Percentiles rank a stretch among this genome's conserved stretches.
phyloP scores from a whole-genome alignment of 1,284 basidiomycete genomes.

The Ustilago nuda region DNA sequence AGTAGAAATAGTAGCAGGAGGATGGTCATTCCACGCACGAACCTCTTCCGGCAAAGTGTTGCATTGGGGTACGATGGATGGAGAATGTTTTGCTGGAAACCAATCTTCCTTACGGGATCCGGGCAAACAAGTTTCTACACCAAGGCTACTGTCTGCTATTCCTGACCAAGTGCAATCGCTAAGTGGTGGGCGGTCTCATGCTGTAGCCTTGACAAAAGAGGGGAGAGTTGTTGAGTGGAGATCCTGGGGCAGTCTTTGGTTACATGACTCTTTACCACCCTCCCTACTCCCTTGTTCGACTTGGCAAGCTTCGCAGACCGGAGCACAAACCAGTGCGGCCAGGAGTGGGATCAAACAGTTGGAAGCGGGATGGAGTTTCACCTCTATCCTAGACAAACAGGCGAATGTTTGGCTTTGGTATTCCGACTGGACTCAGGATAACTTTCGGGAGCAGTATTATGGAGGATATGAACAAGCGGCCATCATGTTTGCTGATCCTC shows the following conservation, averaged over 20 bases:
- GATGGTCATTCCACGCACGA: conserved; percentile 54
- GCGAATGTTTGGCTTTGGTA: conserved; percentile 30
- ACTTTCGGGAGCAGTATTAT: conserved; percentile 14
- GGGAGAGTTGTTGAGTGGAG: conserved; percentile 49
- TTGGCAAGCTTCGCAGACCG: background rate
- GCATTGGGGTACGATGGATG: conserved; percentile 51
- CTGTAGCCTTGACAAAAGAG: conserved; percentile 72
- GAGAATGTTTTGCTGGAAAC: conserved; percentile 9
- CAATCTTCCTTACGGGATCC: conserved; percentile 7
- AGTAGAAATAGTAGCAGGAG: conserved; percentile 45
- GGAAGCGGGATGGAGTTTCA: conserved; percentile 58
- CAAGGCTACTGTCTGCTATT: conserved; percentile 17
- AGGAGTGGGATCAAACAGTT: conserved; percentile 38
- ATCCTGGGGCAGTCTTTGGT: conserved; percentile 36
- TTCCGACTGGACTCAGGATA: conserved; percentile 18
- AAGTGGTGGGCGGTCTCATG: conserved; percentile 78
- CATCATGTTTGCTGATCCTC: conserved; percentile 11
- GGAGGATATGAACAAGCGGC: background rate
- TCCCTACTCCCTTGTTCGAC: background rate
- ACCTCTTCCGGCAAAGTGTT: conserved; percentile 39
- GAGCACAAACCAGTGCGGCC: too few relatives aligned
- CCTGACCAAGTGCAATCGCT: conserved; percentile 31
- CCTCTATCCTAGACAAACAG: conserved; percentile 25
- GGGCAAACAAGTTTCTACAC: background rate
- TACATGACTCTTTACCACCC: conserved; percentile 18